phyloP scores from a whole-genome alignment of 805 yeast species.

The Saccharomycopsis fibuligera region DNA sequence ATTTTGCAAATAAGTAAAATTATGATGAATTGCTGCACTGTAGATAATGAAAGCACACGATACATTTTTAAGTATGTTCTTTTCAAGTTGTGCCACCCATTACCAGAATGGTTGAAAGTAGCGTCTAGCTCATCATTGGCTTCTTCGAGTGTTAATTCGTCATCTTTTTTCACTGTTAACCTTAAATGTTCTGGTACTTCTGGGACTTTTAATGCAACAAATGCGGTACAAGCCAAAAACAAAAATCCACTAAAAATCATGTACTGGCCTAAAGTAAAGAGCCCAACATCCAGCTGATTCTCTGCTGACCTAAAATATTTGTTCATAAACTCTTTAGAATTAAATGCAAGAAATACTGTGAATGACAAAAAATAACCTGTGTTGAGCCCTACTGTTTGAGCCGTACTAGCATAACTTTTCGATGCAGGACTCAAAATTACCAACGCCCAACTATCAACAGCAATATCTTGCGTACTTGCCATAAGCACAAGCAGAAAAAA shows the following conservation, averaged over 20 bases:
- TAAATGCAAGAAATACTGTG: slow-evolving; percentile 84
- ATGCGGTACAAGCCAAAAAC: slow-evolving; percentile 60
- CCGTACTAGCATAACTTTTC: slow-evolving; percentile 89
- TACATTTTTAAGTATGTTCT: slow-evolving; percentile 62
- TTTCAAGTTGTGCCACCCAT: slow-evolving; percentile 28
- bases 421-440: slow-evolving; percentile 75
- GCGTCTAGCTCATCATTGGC: slow-evolving; percentile 5
- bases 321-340: slow-evolving; percentile 89
- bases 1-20: slow-evolving; percentile 77
- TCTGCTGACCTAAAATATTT: slow-evolving; percentile 67
- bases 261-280: slow-evolving; percentile 68
- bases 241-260: slow-evolving; percentile 70
- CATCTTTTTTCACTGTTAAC: slow-evolving; percentile 22
- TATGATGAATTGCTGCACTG: slow-evolving; percentile 66
- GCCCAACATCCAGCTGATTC: slow-evolving; percentile 43
- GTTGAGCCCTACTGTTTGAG: slow-evolving; percentile 93
- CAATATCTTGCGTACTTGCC: slow-evolving; percentile 97
- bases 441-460: slow-evolving; percentile 98
- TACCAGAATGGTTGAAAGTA: slow-evolving; percentile 6
- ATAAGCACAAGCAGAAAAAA: slow-evolving; percentile 77
- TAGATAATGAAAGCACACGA: slow-evolving; percentile 58
- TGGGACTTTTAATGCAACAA: slow-evolving; percentile 51
- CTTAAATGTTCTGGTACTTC: slow-evolving; percentile 61
- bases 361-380: slow-evolving; percentile 88
- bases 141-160: slow-evolving; percentile 19